A percentile compares a stretch with the other conserved stretches of the same genome.
Conservation (phyloP, 768 basidiomycete species). For the Omphalotus guepiniiformis region DNA sequence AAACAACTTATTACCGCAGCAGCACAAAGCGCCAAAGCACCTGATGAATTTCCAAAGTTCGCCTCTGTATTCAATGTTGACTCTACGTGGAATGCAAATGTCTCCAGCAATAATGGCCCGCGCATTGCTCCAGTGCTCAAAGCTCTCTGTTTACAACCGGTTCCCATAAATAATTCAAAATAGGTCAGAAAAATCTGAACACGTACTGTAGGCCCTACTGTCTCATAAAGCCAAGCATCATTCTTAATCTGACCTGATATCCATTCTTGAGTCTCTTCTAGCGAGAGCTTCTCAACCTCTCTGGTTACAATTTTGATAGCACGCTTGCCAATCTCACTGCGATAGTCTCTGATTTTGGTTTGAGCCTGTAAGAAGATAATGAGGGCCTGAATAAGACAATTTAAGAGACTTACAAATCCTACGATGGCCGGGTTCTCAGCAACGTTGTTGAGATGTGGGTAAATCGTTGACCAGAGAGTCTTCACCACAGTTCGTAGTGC, state of each 20-base stretch:
- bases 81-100: not conserved
- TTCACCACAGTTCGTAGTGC: not conserved
- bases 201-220: not conserved
- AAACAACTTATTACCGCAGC: not conserved
- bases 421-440: conserved; percentile 5
- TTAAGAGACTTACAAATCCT: not conserved
- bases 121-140: not conserved
- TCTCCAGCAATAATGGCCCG: not conserved
- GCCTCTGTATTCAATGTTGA: not conserved
- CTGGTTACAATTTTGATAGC: not conserved
- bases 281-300: not conserved
- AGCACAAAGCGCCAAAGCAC: not conserved
- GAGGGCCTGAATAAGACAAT: not conserved
- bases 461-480: not conserved
- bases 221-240: conserved; percentile 2
- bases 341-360: not conserved
- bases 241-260: not conserved
- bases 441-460: not conserved
- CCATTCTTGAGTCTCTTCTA: too few species aligned
- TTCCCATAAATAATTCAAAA: not conserved
- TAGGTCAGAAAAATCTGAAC: not conserved
- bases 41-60: not conserved
- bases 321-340: not conserved
- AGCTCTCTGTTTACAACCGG: not conserved
- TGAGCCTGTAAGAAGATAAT: conserved; percentile 3